Percentiles rank a stretch among this genome's conserved stretches.
These are phyloP conservation scores for Umbelopsis sp. DNA, from an alignment of 192 early-diverging fungal genomes.

Conservation along the genomic window DNA sequence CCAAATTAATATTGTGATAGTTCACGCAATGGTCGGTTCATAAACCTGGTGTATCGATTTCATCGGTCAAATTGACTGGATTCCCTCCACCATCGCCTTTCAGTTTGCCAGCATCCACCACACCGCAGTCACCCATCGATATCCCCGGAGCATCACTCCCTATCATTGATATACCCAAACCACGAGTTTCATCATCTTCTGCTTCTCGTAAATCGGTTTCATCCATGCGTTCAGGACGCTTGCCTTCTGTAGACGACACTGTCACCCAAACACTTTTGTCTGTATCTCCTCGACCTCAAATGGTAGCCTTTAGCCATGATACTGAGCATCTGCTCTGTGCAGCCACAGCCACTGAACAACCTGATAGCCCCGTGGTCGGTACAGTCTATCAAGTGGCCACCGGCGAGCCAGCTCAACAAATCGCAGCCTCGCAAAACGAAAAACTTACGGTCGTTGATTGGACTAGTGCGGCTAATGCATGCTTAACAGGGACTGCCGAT, in stretches of 20 bases:
- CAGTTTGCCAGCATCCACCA: neutral
- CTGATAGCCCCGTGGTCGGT: constrained; percentile 19
- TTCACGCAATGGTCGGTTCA: constrained; percentile 56
- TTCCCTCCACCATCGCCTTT: constrained; percentile 44
- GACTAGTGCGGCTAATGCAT: constrained; percentile 50
- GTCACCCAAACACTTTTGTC: constrained; percentile 29
- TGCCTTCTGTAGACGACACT: constrained; percentile 8
- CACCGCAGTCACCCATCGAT: constrained; percentile 16
- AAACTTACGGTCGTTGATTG: constrained; percentile 54
- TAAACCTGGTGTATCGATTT: constrained; percentile 47
- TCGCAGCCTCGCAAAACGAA: constrained; percentile 41
- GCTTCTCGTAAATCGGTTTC: constrained; percentile 19
- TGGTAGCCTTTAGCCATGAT: constrained; percentile 54
- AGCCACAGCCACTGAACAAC: constrained; percentile 8
- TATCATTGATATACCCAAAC: neutral
- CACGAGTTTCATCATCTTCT: constrained; percentile 16
- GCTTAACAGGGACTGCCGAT: constrained; percentile 51
- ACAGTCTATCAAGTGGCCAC: constrained; percentile 48
- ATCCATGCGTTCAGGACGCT: constrained; percentile 12
- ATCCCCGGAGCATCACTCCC: neutral
- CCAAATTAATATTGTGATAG: constrained; percentile 16
- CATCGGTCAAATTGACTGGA: constrained; percentile 38
- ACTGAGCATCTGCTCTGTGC: constrained; percentile 56
- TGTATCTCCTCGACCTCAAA: constrained; percentile 39
- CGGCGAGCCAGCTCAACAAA: constrained; percentile 44